These are phyloP conservation scores for Alternaria triticina DNA, from an alignment of 2,329 filamentous ascomycete genomes.

Conservation along the genomic window DNA sequence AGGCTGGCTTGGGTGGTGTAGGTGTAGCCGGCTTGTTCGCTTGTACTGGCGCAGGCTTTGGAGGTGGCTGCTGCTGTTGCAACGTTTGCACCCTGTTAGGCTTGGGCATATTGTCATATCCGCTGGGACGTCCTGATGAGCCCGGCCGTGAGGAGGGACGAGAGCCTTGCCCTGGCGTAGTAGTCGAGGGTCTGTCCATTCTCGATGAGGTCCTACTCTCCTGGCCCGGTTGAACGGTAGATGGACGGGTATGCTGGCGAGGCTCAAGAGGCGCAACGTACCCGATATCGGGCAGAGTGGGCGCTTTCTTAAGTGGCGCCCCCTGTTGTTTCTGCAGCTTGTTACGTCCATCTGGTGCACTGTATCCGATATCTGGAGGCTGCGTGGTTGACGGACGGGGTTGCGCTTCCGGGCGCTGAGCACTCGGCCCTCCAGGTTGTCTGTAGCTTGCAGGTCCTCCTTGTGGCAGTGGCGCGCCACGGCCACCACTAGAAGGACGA, in stretches of 20 bases:
- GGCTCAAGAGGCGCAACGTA: constrained; percentile 46
- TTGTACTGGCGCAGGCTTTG: constrained; percentile 23
- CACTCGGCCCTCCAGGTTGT: constrained; percentile 48
- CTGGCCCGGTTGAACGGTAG: constrained; percentile 43
- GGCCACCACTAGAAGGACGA: constrained; percentile 35
- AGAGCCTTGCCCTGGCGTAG: constrained; percentile 23
- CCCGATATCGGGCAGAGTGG: constrained; percentile 46
- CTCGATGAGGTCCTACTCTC: constrained; percentile 39
- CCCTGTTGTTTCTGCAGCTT: constrained; percentile 50
- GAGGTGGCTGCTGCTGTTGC: constrained; percentile 27
- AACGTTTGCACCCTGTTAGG: constrained; percentile 30
- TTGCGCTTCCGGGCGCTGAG: constrained; percentile 43
- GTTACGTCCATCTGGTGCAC: constrained; percentile 52
- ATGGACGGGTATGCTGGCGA: constrained; percentile 44
- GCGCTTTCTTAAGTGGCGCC: constrained; percentile 38
- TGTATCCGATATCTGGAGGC: constrained; percentile 52
- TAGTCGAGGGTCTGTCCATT: constrained; percentile 32
- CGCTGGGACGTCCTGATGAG: constrained; percentile 38
- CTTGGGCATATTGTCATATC: constrained; percentile 33
- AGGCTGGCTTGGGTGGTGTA: constrained; percentile 38
- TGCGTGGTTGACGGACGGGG: constrained; percentile 49
- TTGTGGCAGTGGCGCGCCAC: constrained; percentile 37
- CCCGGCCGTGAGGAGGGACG: constrained; percentile 32
- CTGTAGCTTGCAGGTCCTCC: constrained; percentile 44
- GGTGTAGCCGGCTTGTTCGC: constrained; percentile 30